Conservation (phyloP, 176 grass and related monocot genomes). For the Elaeis guineensis region DNA sequence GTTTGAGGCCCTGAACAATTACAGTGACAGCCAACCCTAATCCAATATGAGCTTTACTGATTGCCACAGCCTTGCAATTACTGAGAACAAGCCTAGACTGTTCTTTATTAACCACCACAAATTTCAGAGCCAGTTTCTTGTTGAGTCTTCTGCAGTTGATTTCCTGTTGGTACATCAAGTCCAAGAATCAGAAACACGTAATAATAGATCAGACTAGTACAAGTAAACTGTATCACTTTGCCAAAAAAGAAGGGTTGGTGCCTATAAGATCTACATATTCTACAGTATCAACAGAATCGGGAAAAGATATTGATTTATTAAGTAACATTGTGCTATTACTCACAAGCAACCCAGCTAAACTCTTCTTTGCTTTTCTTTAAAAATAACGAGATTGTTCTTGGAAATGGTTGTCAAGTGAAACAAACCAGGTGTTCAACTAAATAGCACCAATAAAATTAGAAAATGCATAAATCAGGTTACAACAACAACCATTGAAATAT, state of each 20-base stretch:
- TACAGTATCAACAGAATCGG: no score
- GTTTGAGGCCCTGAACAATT: constrained; percentile 90
- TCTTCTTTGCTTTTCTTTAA: no score
- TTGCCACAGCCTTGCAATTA: constrained; percentile 88
- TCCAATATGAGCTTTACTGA: constrained; percentile 81
- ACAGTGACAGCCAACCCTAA: constrained; percentile 86
- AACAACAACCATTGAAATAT: constrained; percentile 64
- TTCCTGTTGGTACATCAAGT: constrained; percentile 24
- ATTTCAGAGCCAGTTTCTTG: constrained; percentile 73
- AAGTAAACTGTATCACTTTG: no score
- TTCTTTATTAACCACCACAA: constrained; percentile 82
- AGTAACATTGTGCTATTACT: no score
- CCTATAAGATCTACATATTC: no score
- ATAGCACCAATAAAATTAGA: not conserved
- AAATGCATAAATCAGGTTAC: not conserved
- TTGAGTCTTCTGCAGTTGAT: constrained; percentile 61
- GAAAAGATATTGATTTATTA: no score
- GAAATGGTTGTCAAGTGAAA: no score
- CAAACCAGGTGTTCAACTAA: no score
- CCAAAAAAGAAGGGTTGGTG: no score
- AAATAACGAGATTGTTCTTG: no score
- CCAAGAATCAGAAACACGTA: not conserved
- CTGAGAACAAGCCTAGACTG: constrained; percentile 90
- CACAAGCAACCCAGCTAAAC: no score
- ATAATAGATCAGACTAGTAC: no score